A percentile compares a stretch with the other conserved stretches of the same genome.
Conservation (phyloP, 169 alveolate genomes). For the Eimeria brunetti region DNA sequence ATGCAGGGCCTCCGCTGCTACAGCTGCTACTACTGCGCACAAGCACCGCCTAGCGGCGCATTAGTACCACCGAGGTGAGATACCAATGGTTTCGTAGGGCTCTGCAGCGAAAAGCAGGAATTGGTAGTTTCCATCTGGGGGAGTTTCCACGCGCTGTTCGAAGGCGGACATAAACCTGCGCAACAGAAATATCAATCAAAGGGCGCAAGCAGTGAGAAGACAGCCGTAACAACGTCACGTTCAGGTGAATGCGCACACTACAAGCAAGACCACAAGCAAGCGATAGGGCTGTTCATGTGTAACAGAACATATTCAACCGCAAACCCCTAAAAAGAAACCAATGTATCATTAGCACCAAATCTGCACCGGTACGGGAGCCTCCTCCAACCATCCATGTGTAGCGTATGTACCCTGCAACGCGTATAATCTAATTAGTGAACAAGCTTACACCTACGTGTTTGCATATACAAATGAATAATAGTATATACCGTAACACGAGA, state of each 20-base stretch:
- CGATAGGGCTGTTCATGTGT: background rate
- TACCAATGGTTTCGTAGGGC: slow-evolving; percentile 97
- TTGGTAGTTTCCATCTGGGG: slow-evolving; percentile 97
- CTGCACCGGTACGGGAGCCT: background rate
- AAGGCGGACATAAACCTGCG: slow-evolving; percentile 96
- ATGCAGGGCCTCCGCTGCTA: background rate
- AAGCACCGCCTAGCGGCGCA: too few relatives aligned
- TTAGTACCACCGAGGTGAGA: background rate
- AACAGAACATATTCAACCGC: background rate
- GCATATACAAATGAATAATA: background rate
- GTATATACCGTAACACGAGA: background rate
- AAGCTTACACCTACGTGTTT: background rate
- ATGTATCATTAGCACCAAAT: background rate
- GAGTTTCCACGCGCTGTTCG: slow-evolving; percentile 92
- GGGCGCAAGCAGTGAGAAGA: background rate
- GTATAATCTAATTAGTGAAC: background rate
- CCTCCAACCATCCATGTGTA: background rate
- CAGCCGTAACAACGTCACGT: background rate
- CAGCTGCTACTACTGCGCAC: background rate
- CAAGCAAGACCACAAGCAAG: background rate
- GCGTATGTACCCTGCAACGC: background rate
- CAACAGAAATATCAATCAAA: background rate
- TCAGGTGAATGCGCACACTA: background rate
- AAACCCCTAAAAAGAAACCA: background rate
- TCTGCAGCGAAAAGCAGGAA: slow-evolving; percentile 98